These are phyloP conservation scores for Penicillium crystallinum DNA, from an alignment of 495 filamentous ascomycete species.

Conservation along the genomic window DNA sequence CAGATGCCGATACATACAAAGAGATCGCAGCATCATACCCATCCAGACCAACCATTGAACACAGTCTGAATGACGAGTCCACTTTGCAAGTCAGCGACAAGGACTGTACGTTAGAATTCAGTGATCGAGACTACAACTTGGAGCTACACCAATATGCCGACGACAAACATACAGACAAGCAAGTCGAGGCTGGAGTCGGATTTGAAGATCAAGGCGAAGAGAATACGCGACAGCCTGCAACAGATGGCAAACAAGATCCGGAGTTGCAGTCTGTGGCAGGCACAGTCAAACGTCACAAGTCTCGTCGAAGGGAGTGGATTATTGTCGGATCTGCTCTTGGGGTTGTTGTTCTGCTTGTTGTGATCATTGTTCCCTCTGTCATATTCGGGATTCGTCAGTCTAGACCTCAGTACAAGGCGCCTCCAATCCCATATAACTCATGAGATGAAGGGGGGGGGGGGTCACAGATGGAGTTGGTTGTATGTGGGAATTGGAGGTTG, in stretches of 20 bases:
- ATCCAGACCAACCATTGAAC: background rate
- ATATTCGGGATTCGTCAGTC: slow-evolving; percentile 2
- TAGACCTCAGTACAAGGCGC: background rate
- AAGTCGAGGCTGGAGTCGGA: background rate
- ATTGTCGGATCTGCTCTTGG: background rate
- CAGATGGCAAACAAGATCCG: background rate
- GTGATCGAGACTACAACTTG: background rate
- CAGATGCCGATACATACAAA: slow-evolving; percentile 1
- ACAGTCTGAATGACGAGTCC: background rate
- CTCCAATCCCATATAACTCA: background rate
- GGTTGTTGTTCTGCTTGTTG: background rate
- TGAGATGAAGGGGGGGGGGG: background rate
- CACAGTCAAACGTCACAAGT: slow-evolving; percentile 1
- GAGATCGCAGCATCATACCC: background rate
- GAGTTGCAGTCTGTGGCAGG: background rate
- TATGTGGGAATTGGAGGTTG: background rate
- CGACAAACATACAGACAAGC: background rate
- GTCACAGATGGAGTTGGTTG: background rate
- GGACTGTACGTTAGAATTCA: slow-evolving; percentile 2
- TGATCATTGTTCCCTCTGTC: slow-evolving; percentile 6
- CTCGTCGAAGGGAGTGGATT: slow-evolving; percentile 3
- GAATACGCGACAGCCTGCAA: background rate
- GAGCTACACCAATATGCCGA: background rate
- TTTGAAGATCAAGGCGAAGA: background rate
- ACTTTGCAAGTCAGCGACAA: slow-evolving; percentile 1